phyloP scores from a whole-genome alignment of 2,329 filamentous ascomycete genomes.

The Aspergillus sp. region DNA sequence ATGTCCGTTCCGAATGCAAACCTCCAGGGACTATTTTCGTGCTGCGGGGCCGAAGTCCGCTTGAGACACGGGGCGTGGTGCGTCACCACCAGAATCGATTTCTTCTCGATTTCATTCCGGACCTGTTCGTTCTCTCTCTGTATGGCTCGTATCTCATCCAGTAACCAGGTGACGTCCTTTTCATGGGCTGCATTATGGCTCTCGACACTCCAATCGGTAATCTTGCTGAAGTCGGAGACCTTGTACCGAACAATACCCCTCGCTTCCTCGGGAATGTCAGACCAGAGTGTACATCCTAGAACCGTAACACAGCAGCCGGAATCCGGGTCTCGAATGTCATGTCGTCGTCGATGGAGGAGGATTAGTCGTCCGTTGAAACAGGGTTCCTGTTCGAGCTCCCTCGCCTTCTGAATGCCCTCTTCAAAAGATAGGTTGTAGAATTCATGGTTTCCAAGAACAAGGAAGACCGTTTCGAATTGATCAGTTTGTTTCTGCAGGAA shows the following conservation, averaged over 20 bases:
- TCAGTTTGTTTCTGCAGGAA: conserved; percentile 25
- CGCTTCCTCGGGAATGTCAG: conserved; percentile 45
- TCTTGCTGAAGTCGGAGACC: conserved; percentile 56
- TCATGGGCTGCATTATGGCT: conserved; percentile 52
- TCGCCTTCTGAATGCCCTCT: conserved; percentile 23
- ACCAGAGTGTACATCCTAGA: conserved; percentile 61
- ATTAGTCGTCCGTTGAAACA: conserved; percentile 26
- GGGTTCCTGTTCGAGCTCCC: conserved; percentile 28
- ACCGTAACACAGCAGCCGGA: conserved; percentile 42
- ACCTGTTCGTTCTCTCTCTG: conserved; percentile 7
- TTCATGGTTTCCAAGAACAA: conserved; percentile 30
- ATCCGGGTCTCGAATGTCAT: conserved; percentile 26
- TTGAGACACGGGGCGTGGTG: conserved; percentile 58
- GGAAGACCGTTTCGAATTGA: conserved; percentile 23
- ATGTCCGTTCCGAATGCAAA: conserved; percentile 57
- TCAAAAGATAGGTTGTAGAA: conserved; percentile 26
- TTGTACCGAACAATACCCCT: conserved; percentile 42
- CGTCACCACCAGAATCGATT: conserved; percentile 52
- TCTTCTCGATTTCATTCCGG: neutral
- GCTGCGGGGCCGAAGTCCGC: conserved; percentile 51
- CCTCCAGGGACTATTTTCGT: conserved; percentile 49
- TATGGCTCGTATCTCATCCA: conserved; percentile 32
- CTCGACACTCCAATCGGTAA: conserved; percentile 52
- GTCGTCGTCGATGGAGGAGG: conserved; percentile 26
- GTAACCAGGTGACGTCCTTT: conserved; percentile 54